These are phyloP conservation scores for Monascus purpureus DNA, from an alignment of 495 filamentous ascomycete genomes.

Conservation along the genomic window DNA sequence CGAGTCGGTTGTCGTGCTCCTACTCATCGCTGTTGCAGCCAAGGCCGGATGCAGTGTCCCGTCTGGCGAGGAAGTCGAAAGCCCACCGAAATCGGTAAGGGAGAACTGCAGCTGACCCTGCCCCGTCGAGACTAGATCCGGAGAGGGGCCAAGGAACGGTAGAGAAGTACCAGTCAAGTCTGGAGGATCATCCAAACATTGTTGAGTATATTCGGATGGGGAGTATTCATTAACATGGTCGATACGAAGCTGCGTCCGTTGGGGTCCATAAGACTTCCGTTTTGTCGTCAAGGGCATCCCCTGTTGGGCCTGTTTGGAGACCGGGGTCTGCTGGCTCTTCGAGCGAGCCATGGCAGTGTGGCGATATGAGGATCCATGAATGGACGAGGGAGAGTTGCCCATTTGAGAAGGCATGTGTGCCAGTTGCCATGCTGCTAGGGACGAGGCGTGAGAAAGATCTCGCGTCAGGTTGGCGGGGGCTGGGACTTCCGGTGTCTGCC, in stretches of 20 bases:
- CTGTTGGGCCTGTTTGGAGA: conserved; percentile 19
- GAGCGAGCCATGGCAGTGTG: conserved; percentile 30
- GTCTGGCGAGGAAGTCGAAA: conserved; percentile 8
- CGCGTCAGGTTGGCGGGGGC: conserved; percentile 21
- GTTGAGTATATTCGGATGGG: conserved; percentile 27
- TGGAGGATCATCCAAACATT: conserved; percentile 18
- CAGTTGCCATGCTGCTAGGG: conserved; percentile 11
- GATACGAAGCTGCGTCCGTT: conserved; percentile 14
- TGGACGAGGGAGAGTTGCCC: conserved; percentile 11
- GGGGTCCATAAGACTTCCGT: conserved; percentile 22
- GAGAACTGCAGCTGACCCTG: conserved; percentile 6
- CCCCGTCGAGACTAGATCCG: conserved; percentile 16
- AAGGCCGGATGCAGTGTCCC: conserved; percentile 7
- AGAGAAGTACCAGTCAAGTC: conserved; percentile 13
- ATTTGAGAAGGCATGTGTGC: conserved; percentile 13
- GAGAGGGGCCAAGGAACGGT: conserved; percentile 17
- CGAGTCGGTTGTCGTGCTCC: conserved; percentile 30
- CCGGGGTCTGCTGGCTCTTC: conserved; percentile 29
- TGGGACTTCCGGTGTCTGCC: conserved; percentile 32
- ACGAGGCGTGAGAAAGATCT: conserved; percentile 20
- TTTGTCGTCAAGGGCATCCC: conserved; percentile 13
- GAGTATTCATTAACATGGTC: conserved; percentile 30
- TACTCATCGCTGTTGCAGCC: conserved; percentile 27
- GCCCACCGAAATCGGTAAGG: conserved; percentile 5
- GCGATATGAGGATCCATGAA: conserved; percentile 15